phyloP scores from a whole-genome alignment of 2,329 filamentous ascomycete species.

The Periconia digitata region DNA sequence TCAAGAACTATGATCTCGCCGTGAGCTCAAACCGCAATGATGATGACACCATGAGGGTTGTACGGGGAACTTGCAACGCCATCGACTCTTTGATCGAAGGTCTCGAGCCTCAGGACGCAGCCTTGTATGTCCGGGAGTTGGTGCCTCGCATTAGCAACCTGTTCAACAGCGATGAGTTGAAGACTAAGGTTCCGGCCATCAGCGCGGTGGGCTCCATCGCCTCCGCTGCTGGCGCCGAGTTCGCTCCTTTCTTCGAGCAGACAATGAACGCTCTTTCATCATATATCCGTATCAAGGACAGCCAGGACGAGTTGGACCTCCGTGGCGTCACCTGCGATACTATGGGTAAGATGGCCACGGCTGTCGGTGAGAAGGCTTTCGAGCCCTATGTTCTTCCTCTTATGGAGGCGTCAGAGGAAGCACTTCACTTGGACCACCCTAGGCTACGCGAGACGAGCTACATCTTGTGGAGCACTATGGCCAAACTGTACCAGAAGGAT shows the following conservation, averaged over 20 bases:
- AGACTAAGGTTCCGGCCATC: slow-evolving; percentile 86
- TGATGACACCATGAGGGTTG: slow-evolving; percentile 79
- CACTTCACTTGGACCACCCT: slow-evolving; percentile 82
- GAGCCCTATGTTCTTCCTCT: slow-evolving; percentile 87
- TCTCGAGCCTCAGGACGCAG: slow-evolving; percentile 77
- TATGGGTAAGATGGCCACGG: slow-evolving; percentile 87
- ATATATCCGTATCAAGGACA: slow-evolving; percentile 84
- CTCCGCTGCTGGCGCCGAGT: slow-evolving; percentile 76
- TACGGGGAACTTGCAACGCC: slow-evolving; percentile 86
- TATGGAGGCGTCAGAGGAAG: slow-evolving; percentile 91
- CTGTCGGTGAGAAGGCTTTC: slow-evolving; percentile 84
- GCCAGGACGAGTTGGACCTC: slow-evolving; percentile 85
- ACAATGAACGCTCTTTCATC: slow-evolving; percentile 87
- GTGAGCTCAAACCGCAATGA: slow-evolving; percentile 63
- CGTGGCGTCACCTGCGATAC: slow-evolving; percentile 89
- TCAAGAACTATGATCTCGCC: slow-evolving; percentile 86
- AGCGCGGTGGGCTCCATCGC: slow-evolving; percentile 90
- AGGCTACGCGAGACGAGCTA: slow-evolving; percentile 94
- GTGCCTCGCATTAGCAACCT: slow-evolving; percentile 83
- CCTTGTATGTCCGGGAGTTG: slow-evolving; percentile 78
- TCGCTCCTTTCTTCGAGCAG: slow-evolving; percentile 87
- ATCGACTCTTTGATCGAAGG: slow-evolving; percentile 90
- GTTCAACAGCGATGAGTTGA: slow-evolving; percentile 80
- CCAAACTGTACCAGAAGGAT: slow-evolving; percentile 83
- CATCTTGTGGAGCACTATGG: slow-evolving; percentile 92